Evolutionary conservation across 768 basidiomycete species (phyloP), one percentile per base, ranked within the genome.

Genomic region (Candolleomyces aberdarensis): DNA sequence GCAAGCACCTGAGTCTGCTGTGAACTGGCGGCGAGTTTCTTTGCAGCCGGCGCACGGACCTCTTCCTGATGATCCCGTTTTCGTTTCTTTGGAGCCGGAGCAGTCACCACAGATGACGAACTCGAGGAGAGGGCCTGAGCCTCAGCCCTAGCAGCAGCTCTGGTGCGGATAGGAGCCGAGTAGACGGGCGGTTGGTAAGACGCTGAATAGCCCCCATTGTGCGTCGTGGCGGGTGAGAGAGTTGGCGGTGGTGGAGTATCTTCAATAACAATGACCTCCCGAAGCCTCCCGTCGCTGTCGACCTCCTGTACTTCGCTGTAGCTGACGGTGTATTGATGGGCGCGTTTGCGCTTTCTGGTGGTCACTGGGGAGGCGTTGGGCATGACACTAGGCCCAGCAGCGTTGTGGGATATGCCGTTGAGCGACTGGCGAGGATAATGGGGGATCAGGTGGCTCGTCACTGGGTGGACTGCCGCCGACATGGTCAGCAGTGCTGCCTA

Each of bases 181-280:
- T 83, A 91, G 17, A 83, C 64, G 22, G 91, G 88, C 17, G 90
- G 90, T 70, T 92, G 91, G 77, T 89, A 90, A 61, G 89, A 90
- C 48, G 87, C 83, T 52, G 91, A 92, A 74, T 82, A 91, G 63
- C 83, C 84, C 62, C 85, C 82, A 65, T 83, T 85, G 72, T 87
- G 83, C 32, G 88, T 86, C 39, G 86, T 82, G 62, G 89, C 85
- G 59, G 91, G 88, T 56, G 89, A 91, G 70, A 87, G 83, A 55
- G 92, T 91, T 58, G 87, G 84, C 47, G 92, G 92, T 41, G 88
- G 88, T 31, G 92, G 92, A 48, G 93, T 94, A 77, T 95, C 93
- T 67, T 95, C 93, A 73, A 95, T 93, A 67, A 95, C 88, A 74
- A 95, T 94, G 71, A 94, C 89, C 73, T 94, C 92, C 57, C 92